Base-by-base conservation (phyloP, 148 eudicot species). In the Silene latifolia region DNA sequence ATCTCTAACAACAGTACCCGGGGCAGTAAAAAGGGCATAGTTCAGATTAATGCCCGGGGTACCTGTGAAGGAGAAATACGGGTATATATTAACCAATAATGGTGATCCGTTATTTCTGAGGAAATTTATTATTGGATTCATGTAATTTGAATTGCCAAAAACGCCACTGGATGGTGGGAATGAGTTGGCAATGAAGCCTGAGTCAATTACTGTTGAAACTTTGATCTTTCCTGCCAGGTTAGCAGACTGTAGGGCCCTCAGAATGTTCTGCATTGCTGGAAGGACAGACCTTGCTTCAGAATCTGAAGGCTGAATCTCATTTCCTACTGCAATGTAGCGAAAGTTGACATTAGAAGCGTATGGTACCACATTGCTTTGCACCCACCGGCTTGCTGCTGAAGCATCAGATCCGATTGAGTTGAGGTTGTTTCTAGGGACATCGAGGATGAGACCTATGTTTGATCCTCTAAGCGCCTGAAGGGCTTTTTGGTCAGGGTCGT, bases 241-340 rank as follows among this genome's bases (percentile, higher is more conserved):
- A 4, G 84, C 84, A 13, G 78, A 58, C 3, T 29, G 35, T 15
- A 87, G 73, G 47, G 88, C 88, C 11, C 54, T 83, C 27, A 24
- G 81, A 46, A 87, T 69, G 65, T 87, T 87, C 54, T 63, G 77
- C 86, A 87, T 83, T 27, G 88, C 90, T 0, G 85, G 87, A 66
- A 83, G 79, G 57, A 87, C 75, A 20, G 75, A 81, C 8, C 57
- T 72, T n/a, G 82, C 87, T 63, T 71, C 76, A 8, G 77, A 27
- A 5, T 83, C 72, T 3, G 25, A 20, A 0, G 90, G 85, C 60
- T 68, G 62, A 32, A 87, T 72, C 61, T 81, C 87, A 19, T 87
- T 87, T 44, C 90, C 90, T 6, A 87, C 90, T 10, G 88, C 75
- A n/a, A 87, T 87, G 84, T 85, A 87, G 0, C 76, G 63, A 63